phyloP scores from a whole-genome alignment of 495 filamentous ascomycete species.

The Penicillium alfredii region DNA sequence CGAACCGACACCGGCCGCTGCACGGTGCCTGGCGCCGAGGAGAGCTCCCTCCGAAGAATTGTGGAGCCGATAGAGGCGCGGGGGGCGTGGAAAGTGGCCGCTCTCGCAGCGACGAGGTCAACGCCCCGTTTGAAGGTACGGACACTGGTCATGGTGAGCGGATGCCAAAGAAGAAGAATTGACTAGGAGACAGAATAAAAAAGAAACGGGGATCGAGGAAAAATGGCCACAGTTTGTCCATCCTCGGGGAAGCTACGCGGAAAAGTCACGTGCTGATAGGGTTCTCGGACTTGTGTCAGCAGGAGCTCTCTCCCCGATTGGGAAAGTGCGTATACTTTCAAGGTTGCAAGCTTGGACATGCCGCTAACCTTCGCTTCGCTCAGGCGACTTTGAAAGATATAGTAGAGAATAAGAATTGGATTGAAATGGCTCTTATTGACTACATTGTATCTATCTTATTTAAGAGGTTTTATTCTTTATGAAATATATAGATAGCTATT shows the following conservation, averaged over 20 bases:
- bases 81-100: slow-evolving; percentile 21
- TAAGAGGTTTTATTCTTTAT: too few species aligned
- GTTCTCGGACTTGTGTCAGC: slow-evolving; percentile 9
- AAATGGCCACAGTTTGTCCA: slow-evolving; percentile 9
- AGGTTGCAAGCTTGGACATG: not conserved
- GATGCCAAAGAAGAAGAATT: slow-evolving; percentile 19
- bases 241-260: slow-evolving; percentile 31
- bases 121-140: slow-evolving; percentile 29
- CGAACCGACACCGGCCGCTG: slow-evolving; percentile 18
- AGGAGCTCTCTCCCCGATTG: slow-evolving; percentile 16
- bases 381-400: not conserved
- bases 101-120: slow-evolving; percentile 30
- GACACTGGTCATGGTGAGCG: slow-evolving; percentile 30
- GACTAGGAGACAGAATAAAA: slow-evolving; percentile 15
- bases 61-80: slow-evolving; percentile 37
- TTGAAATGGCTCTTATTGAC: too few species aligned
- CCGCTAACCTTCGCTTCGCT: too few species aligned
- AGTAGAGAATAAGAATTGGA: not conserved
- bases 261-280: slow-evolving; percentile 43
- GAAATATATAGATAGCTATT: too few species aligned
- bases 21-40: slow-evolving; percentile 26
- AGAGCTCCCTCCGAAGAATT: slow-evolving; percentile 31
- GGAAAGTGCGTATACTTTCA: not conserved
- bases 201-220: slow-evolving; percentile 11
- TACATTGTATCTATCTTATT: too few species aligned